Base-by-base conservation (phyloP, 306 rosid genomes). In the Sicyos edulis region DNA sequence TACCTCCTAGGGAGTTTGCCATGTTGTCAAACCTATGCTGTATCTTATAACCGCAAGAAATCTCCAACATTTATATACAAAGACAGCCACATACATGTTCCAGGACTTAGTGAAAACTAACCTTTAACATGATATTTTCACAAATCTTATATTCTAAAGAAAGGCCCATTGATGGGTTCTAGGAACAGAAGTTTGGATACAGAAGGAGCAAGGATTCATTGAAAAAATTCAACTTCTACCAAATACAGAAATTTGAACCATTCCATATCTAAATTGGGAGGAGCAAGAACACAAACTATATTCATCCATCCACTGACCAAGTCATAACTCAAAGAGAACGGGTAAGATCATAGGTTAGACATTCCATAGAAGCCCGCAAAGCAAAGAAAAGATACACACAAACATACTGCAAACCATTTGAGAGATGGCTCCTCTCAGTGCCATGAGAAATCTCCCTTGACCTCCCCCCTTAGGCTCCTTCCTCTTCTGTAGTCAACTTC, bases 401-500 rank as follows among this genome's bases (percentile, higher is more conserved):
- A 78, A 77, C 52, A 66, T 76, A 75, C 78, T 76, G 71, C 79
- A 75, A 73, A 79, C 79, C 71, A 74, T 72, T 82, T 80, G 51
- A 57, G 76, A 74, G 76, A 75, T 78, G 81, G 81, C 75, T 80
- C 85, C 80, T 64, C 79, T 78, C 78, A 81, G 77, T 80, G 87
- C 96, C 96, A 87, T 69, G 74, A 74, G 75, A 78, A 83, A 76
- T 78, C 81, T 79, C 83, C 85, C 86, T 84, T 88, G 76, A 84
- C 72, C 79, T 87, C 96, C 71, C 88, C 96, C 71, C 88, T 82
- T 69, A 83, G 79, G 92, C 92, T 88, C 84, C 97, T 88, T 61
- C 97, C 92, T 82, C 97, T 83, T 75, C 99, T 83, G 76, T 95
- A 95, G 81, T 95, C 99, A 74, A 95, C 77, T 85, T 95, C 97